These are phyloP conservation scores for Chiua sp. DNA, from an alignment of 1,284 basidiomycete species.

Conservation along the genomic window DNA sequence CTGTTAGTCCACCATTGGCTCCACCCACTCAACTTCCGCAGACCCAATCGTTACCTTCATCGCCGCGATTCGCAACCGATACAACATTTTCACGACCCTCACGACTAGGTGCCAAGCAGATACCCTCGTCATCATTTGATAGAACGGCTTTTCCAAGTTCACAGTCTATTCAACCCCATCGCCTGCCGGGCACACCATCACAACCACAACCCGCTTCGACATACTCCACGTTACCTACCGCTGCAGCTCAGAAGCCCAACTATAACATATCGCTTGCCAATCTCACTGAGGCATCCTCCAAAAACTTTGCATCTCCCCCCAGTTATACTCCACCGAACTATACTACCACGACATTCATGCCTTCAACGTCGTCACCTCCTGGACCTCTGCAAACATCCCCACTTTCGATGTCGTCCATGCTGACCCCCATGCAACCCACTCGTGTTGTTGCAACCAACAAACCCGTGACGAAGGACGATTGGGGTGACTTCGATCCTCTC, in stretches of 20 bases:
- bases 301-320: conserved; percentile 11
- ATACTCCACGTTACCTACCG: conserved; percentile 14
- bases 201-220: conserved; percentile 21
- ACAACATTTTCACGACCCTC: conserved; percentile 37
- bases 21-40: conserved; percentile 32
- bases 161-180: conserved; percentile 25
- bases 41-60: conserved; percentile 47
- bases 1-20: conserved; percentile 18
- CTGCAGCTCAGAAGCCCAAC: conserved; percentile 49
- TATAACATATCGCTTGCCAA: conserved; percentile 54
- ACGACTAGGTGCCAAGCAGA: conserved; percentile 45
- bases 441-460: conserved; percentile 51
- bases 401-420: conserved; percentile 54
- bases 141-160: conserved; percentile 36
- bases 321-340: conserved; percentile 22
- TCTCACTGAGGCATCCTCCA: conserved; percentile 21
- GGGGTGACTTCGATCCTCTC: conserved; percentile 81
- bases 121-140: conserved; percentile 44
- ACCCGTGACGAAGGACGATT: conserved; percentile 61
- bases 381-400: conserved; percentile 41
- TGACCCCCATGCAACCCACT: conserved; percentile 59
- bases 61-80: conserved; percentile 39
- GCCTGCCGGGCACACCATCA: conserved; percentile 20
- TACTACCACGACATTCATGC: conserved; percentile 23
- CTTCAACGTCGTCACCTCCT: conserved; percentile 37